Evolutionary conservation across 2,329 filamentous ascomycete genomes (phyloP).

Genomic region (Pseudogymnoascus sp.): DNA sequence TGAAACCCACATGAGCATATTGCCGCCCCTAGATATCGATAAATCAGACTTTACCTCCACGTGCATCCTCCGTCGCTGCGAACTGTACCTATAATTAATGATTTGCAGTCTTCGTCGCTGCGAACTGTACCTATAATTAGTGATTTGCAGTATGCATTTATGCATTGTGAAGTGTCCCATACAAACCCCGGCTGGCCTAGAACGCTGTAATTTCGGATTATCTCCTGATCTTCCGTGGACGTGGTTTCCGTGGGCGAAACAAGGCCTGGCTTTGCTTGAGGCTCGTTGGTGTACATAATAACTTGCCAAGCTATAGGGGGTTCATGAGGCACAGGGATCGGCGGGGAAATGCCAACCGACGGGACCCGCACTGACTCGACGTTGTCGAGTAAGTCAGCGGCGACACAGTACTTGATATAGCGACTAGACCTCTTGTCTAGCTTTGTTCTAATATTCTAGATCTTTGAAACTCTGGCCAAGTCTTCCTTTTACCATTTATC

Average conservation of each 20-base stretch:
- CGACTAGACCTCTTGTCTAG: background rate
- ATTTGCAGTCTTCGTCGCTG: background rate
- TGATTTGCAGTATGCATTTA: background rate
- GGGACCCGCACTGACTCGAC: background rate
- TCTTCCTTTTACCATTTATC: background rate
- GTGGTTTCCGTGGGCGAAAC: background rate
- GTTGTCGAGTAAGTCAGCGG: background rate
- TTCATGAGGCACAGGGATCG: slow-evolving; percentile 21
- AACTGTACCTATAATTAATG: background rate
- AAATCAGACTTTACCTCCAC: background rate
- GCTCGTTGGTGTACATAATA: background rate
- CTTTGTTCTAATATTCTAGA: background rate
- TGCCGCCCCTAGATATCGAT: background rate
- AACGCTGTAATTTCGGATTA: background rate
- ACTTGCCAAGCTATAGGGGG: background rate
- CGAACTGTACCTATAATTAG: background rate
- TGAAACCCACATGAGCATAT: background rate
- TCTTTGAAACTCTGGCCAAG: background rate
- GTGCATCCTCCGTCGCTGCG: background rate
- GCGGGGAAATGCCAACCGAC: background rate
- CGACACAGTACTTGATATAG: background rate
- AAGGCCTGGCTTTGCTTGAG: background rate
- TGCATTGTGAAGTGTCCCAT: background rate
- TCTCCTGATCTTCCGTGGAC: background rate
- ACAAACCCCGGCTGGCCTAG: too few relatives aligned